Evolutionary conservation across 208 protist genomes (phyloP).

Genomic region (Trypanosoma avium): DNA sequence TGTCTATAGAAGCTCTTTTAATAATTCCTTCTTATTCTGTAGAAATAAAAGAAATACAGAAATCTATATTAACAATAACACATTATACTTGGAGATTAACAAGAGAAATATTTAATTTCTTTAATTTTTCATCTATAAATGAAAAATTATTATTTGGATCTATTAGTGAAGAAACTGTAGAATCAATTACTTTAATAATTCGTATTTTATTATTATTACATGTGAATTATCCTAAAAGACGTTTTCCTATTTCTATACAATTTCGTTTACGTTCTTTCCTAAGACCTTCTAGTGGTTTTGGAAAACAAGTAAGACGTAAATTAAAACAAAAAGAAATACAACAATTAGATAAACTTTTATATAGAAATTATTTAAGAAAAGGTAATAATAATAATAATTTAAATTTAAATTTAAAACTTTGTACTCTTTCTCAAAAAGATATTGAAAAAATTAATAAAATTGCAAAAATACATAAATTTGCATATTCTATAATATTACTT

Average conservation of each 20-base stretch:
- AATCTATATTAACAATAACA: not conserved
- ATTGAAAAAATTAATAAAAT: conserved; percentile 10
- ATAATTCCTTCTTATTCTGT: not conserved
- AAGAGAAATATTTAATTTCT: conserved; percentile 10
- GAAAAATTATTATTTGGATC: conserved; percentile 23
- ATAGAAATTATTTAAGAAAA: not conserved
- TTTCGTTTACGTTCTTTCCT: conserved; percentile 32
- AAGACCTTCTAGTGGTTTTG: conserved; percentile 29
- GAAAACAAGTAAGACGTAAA: conserved; percentile 37
- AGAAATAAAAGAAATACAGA: not conserved
- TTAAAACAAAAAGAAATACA: conserved; percentile 35
- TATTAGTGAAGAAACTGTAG: conserved; percentile 6
- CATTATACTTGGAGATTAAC: not conserved
- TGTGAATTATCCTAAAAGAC: not conserved
- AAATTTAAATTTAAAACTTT: not conserved
- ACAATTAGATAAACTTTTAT: conserved; percentile 34
- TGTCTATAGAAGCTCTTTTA: conserved; percentile 12
- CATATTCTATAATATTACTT: conserved; percentile 15
- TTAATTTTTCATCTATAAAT: conserved; percentile 6
- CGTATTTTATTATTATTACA: conserved; percentile 9
- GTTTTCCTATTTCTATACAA: conserved; percentile 17
- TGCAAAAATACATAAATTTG: conserved; percentile 11
- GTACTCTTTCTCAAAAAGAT: conserved; percentile 4
- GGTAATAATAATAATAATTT: not conserved
- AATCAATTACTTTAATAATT: conserved; percentile 6